Base-by-base conservation (phyloP, 2,329 filamentous ascomycete species). In the Cladosporium cucumerinum region DNA sequence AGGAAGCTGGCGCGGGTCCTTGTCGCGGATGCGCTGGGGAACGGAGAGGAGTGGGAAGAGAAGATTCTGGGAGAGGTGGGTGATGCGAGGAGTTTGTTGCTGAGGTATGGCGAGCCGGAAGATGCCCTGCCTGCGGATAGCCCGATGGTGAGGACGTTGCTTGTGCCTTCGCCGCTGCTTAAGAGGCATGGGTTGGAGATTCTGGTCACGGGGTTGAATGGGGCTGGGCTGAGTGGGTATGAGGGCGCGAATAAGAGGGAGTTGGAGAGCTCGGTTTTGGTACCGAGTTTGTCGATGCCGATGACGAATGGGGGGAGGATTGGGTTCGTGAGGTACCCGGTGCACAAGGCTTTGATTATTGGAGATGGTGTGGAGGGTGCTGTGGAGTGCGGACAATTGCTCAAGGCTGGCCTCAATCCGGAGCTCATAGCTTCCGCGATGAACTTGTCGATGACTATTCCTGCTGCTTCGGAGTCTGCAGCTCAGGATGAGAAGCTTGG, bases 331-430 rank as follows among this genome's bases (percentile, higher is more conserved):
- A 86, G 87, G 7, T 92, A 92, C 52, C 93, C 94, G 0, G 92
- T 97, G 1, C 94, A 98, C 74, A 91, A 89, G 73, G 87, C 89
- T 0, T 78, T 97, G 18, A 72, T 97, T 11, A 84, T 96, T 10
- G 88, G 87, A 0, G 84, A 91, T 57, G 93, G 92, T 0, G 78
- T 96, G 2, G 80, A 85, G 61, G 92, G 90, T 8, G 86, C 89
- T 0, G 82, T 88, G 5, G 80, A 84, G 1, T 84, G 77, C 76
- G 74, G 80, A 54, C 70, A 75, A 46, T 75, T 81, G 68, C 75
- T 75, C 18, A 72, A 74, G 51, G 71, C 75, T 36, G 67, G 72
- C 23, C 49, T 71, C 2, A 68, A 73, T 32, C 66, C 65, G 10
- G 63, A 79, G 77, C 66, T 84, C 85, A 71, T 81, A 76, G 71